These are phyloP conservation scores for Neoboletus brunneissimus DNA, from an alignment of 768 basidiomycete species.

Conservation along the genomic window DNA sequence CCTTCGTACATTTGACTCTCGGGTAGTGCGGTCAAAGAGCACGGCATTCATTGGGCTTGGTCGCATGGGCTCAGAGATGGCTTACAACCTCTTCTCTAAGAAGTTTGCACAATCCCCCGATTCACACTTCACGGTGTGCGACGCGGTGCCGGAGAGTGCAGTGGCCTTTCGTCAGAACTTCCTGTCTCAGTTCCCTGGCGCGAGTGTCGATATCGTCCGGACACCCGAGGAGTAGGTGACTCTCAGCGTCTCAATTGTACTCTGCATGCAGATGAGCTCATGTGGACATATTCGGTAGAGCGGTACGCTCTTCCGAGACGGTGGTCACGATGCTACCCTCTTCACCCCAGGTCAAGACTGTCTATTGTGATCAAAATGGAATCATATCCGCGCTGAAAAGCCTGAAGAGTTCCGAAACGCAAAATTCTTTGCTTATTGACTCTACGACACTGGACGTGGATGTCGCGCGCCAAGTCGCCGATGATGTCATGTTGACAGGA, in stretches of 20 bases:
- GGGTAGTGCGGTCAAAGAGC: conserved; percentile 42
- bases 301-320: conserved; percentile 57
- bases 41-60: conserved; percentile 85
- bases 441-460: conserved; percentile 87
- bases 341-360: conserved; percentile 78
- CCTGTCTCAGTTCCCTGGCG: conserved; percentile 52
- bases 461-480: conserved; percentile 65
- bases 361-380: conserved; percentile 61
- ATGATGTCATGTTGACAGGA: conserved; percentile 48
- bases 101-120: conserved; percentile 51
- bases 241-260: background rate
- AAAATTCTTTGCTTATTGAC: conserved; percentile 72
- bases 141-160: conserved; percentile 62
- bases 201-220: conserved; percentile 53
- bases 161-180: conserved; percentile 56
- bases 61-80: conserved; percentile 88
- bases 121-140: conserved; percentile 72
- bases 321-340: conserved; percentile 92
- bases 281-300: conserved; percentile 40
- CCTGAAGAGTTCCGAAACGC: conserved; percentile 38
- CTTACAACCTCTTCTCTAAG: conserved; percentile 79
- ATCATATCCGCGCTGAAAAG: conserved; percentile 62
- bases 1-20: conserved; percentile 36
- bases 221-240: conserved; percentile 72
- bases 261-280: conserved; percentile 3